phyloP scores from a whole-genome alignment of 2,329 filamentous ascomycete genomes.

The Neofusicoccum parvum region DNA sequence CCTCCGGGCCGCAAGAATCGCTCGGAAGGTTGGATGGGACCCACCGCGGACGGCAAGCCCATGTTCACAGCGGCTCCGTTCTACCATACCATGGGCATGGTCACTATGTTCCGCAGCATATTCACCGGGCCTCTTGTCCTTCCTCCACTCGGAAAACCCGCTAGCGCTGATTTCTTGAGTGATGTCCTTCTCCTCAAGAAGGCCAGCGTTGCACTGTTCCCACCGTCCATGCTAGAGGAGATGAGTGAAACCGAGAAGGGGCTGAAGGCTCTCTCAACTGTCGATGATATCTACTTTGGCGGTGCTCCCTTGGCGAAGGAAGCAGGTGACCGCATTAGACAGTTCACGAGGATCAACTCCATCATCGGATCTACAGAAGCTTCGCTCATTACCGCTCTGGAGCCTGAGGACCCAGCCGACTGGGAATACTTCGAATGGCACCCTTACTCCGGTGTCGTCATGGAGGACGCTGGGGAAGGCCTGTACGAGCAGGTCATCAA shows the following conservation, averaged over 20 bases:
- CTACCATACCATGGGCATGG: conserved; percentile 25
- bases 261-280: conserved; percentile 25
- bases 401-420: conserved; percentile 24
- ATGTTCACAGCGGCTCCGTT: conserved; percentile 21
- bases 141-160: conserved; percentile 9
- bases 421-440: conserved; percentile 32
- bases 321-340: conserved; percentile 27
- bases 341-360: conserved; percentile 27
- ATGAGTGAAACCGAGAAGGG: conserved; percentile 30
- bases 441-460: conserved; percentile 28
- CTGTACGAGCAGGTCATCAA: conserved; percentile 25
- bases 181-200: conserved; percentile 24
- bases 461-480: conserved; percentile 29
- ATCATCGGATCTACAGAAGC: conserved; percentile 31
- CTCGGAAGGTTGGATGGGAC: conserved; percentile 15
- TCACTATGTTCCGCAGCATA: conserved; percentile 21
- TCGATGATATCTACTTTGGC: conserved; percentile 27
- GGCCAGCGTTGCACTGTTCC: conserved; percentile 26
- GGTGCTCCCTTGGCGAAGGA: conserved; percentile 25
- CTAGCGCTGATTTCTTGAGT: conserved; percentile 22
- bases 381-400: conserved; percentile 27
- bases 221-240: conserved; percentile 31
- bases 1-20: conserved; percentile 22
- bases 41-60: conserved; percentile 1
- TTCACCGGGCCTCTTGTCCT: conserved; percentile 23